A percentile compares a stretch with the other conserved stretches of the same genome.
phyloP scores from a whole-genome alignment of 2,329 filamentous ascomycete species.

The Geoglossum cookeanum region DNA sequence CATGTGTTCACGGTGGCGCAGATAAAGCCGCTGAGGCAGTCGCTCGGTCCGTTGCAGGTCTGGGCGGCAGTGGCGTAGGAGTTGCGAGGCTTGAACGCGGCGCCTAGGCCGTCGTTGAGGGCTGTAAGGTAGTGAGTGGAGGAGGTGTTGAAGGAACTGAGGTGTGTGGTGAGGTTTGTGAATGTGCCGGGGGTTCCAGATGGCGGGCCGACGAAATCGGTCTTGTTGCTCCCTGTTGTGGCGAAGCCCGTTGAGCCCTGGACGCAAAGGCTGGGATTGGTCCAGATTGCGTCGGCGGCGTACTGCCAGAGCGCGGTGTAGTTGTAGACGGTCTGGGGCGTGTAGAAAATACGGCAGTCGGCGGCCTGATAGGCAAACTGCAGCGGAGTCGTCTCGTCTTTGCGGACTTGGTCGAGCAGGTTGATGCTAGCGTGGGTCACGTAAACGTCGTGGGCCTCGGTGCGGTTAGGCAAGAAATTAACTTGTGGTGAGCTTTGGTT shows the following conservation, averaged over 20 bases:
- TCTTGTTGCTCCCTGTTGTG: not conserved
- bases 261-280: slow-evolving; percentile 17
- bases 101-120: not conserved
- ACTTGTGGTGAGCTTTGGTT: not conserved
- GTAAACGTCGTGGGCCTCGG: slow-evolving; percentile 8
- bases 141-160: not conserved
- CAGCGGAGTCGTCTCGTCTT: slow-evolving; percentile 15
- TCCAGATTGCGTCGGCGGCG: slow-evolving; percentile 16
- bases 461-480: not conserved
- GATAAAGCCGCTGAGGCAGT: not conserved
- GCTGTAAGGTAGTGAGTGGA: not conserved
- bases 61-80: not conserved
- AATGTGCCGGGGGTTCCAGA: not conserved
- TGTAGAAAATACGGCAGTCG: slow-evolving; percentile 22
- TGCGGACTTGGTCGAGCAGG: slow-evolving; percentile 21
- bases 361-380: slow-evolving; percentile 22
- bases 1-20: not conserved
- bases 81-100: not conserved
- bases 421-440: slow-evolving; percentile 16
- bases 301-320: slow-evolving; percentile 20
- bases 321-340: slow-evolving; percentile 19
- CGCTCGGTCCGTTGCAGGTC: not conserved
- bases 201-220: not conserved
- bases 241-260: slow-evolving; percentile 13
- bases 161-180: not conserved